Percentiles rank a stretch among this genome's conserved stretches.
phyloP scores from a whole-genome alignment of 2,329 filamentous ascomycete genomes.

The Thelonectria blattea region DNA sequence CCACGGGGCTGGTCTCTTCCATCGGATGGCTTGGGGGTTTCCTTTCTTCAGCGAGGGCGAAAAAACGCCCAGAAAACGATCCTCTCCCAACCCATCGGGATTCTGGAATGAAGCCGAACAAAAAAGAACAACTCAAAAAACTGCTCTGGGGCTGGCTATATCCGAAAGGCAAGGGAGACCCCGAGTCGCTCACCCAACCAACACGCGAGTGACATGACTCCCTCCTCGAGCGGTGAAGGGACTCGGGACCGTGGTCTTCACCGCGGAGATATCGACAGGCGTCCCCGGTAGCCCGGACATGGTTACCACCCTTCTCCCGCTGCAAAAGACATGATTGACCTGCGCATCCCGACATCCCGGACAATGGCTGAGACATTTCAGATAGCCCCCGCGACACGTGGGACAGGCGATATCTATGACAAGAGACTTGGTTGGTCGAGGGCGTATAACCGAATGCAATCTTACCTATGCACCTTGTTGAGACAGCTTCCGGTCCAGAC shows the following conservation, averaged over 20 bases:
- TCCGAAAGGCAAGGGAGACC: background rate
- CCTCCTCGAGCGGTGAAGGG: background rate
- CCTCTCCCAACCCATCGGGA: background rate
- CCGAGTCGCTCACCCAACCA: background rate
- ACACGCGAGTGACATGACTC: background rate
- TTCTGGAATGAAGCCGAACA: background rate
- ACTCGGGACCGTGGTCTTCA: background rate
- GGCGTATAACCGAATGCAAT: background rate
- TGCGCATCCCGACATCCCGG: background rate
- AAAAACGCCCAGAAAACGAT: background rate
- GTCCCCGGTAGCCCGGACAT: background rate
- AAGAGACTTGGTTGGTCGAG: background rate
- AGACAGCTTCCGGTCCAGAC: background rate
- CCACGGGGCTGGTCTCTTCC: too few species aligned
- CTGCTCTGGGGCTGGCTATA: too few species aligned
- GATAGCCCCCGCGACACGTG: background rate
- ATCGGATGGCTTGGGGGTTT: too few species aligned
- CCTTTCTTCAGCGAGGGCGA: too few species aligned
- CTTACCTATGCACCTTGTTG: background rate
- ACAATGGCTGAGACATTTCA: background rate
- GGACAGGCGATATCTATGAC: background rate
- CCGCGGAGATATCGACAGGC: background rate
- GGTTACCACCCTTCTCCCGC: background rate
- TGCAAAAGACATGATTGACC: background rate
- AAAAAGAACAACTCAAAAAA: background rate